phyloP scores from a whole-genome alignment of 2,329 filamentous ascomycete species.

The Beauveria australis region DNA sequence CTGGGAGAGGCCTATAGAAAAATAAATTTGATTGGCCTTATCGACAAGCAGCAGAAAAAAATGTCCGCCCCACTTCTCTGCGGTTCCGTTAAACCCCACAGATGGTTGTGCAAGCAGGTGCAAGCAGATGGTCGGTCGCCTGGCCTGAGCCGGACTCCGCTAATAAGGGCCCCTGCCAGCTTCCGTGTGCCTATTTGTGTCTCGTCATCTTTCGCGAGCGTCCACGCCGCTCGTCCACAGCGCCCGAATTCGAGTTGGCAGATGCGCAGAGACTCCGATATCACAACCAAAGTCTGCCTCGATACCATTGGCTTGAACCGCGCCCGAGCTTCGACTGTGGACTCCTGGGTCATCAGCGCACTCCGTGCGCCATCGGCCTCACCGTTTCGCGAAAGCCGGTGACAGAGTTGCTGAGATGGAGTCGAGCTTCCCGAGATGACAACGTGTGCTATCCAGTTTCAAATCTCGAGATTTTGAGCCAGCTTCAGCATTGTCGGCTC shows the following conservation, averaged over 20 bases:
- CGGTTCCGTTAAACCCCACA: not conserved
- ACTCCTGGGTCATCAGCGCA: not conserved
- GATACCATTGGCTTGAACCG: not conserved
- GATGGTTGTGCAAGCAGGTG: not conserved
- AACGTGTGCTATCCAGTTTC: not conserved
- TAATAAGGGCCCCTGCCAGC: constrained; percentile 4
- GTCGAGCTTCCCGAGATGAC: not conserved
- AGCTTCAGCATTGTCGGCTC: not conserved
- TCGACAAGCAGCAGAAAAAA: constrained; percentile 13
- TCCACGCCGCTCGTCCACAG: not conserved
- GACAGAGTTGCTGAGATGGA: constrained; percentile 4
- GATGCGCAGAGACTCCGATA: not conserved
- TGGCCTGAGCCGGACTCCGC: constrained; percentile 1
- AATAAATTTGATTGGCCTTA: constrained; percentile 14
- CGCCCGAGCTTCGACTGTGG: not conserved
- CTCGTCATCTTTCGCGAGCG: constrained; percentile 3
- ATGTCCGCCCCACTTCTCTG: constrained; percentile 4
- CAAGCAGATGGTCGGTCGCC: not conserved
- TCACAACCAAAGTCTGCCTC: not conserved
- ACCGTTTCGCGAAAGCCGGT: not conserved
- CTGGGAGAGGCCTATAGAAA: not conserved
- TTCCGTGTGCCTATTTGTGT: not conserved
- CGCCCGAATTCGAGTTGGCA: not conserved
- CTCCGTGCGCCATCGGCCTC: not conserved
- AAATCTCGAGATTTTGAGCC: not conserved